These are phyloP conservation scores for Colletotrichum sp. DNA, from an alignment of 2,329 filamentous ascomycete genomes.

Conservation along the genomic window DNA sequence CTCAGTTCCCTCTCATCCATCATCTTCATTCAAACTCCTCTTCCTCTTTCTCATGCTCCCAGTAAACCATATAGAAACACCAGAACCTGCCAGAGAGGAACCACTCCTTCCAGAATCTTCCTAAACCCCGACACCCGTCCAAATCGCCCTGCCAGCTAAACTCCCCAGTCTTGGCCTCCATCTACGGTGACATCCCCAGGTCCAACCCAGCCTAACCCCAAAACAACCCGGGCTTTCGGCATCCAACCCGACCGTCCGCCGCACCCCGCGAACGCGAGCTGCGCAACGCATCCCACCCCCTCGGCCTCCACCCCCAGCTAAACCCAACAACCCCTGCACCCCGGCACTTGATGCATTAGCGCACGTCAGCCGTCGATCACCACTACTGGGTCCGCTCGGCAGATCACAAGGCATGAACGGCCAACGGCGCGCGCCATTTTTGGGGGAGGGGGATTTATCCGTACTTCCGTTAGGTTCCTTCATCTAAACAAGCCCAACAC, in stretches of 20 bases:
- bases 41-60: neutral
- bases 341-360: slow-evolving; percentile 6
- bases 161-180: too few relatives aligned
- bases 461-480: neutral
- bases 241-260: neutral
- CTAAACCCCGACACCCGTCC: neutral
- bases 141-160: too few relatives aligned
- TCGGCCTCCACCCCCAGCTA: neutral
- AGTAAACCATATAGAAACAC: neutral
- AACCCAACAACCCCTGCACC: neutral
- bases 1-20: neutral
- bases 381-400: neutral
- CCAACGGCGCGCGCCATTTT: neutral
- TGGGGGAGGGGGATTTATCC: neutral
- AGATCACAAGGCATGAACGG: neutral
- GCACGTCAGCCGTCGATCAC: neutral
- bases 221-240: neutral
- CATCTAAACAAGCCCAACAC: neutral
- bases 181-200: neutral
- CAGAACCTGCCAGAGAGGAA: neutral
- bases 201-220: neutral
- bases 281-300: neutral
- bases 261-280: neutral
- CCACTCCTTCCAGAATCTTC: neutral
- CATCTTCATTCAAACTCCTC: neutral